A percentile compares a stretch with the other conserved stretches of the same genome.
phyloP scores from a whole-genome alignment of 129 eudicot genomes.

The Flaveria trinervia region DNA sequence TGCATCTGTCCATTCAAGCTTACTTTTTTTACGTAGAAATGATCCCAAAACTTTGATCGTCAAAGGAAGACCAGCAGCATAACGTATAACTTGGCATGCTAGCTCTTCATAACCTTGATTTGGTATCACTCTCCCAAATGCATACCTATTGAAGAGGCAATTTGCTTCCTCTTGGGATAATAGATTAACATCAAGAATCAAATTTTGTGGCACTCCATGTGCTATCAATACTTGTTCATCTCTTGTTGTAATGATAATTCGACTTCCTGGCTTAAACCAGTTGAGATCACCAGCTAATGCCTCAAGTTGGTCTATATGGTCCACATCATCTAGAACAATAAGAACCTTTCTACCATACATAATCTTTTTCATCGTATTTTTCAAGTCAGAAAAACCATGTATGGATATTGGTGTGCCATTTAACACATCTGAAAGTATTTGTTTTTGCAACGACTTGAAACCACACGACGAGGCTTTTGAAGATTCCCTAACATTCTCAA shows the following conservation, averaged over 20 bases:
- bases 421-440: constrained; percentile 10
- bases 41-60: constrained; percentile 16
- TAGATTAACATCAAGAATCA: constrained; percentile 8
- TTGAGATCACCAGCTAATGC: constrained; percentile 19
- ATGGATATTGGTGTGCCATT: not conserved
- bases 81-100: constrained; percentile 6
- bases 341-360: constrained; percentile 18
- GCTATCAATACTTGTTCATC: constrained; percentile 17
- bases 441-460: constrained; percentile 11
- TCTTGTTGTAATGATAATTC: constrained; percentile 19
- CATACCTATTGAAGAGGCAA: constrained; percentile 16
- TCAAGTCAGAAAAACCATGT: not conserved
- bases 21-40: not conserved
- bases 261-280: constrained; percentile 25
- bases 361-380: not conserved
- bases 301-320: constrained; percentile 16
- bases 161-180: not conserved
- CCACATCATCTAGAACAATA: constrained; percentile 28
- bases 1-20: not conserved
- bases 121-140: constrained; percentile 26
- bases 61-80: constrained; percentile 26
- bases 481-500: constrained; percentile 17
- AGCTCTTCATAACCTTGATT: constrained; percentile 8
- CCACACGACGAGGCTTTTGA: not conserved
- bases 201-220: not conserved